Evolutionary conservation across 2,329 filamentous ascomycete species (phyloP), one percentile per base, ranked within the genome.

Genomic region (Pleurostoma richardsiae): DNA sequence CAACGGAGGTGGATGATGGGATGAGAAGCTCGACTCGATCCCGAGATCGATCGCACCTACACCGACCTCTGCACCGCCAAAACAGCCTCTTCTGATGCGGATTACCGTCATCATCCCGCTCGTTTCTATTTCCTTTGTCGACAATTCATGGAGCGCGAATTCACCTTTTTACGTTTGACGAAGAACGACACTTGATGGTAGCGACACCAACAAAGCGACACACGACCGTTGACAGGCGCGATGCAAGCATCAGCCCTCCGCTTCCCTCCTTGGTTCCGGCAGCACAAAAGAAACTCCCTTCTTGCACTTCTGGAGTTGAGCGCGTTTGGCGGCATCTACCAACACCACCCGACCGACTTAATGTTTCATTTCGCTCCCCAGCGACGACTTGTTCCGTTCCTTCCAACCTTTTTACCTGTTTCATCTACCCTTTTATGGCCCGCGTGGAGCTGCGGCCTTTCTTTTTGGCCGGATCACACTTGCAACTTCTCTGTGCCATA

Each of bases 61-160:
- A 19, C 19, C 19, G 19, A 19, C 19, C 19, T 19, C 19, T 29
- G 38, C 30, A 30, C 33, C 40, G 38, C 45, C 53, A 49, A 53
- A 43, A 19, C 19, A 19, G 19, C 19, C 41, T 56, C 54, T 54
- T 55, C 52, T 19, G 54, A 59, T 60, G 58, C 50, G 56, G 55
- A 47, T 19, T 19, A 19, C 19, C 19, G 19, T 19, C 53, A 55
- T 59, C 53, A 50, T 27, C 49, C 52, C 54, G 41, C 57, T 58
- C 51, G 43, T 63, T 63, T 61, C 58, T 59, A 44, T 63, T 63
- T 61, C 58, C 59, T 64, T 57, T 61, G 56, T 60, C 58, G 59
- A 57, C 58, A 59, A 54, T 53, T 58, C 59, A 54, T 55, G 49
- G 48, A 48, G 30, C 49, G 53, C 55, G 52, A 51, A 47, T 56